phyloP scores from a whole-genome alignment of 2,329 filamentous ascomycete species.

The Ciborinia camelliae region DNA sequence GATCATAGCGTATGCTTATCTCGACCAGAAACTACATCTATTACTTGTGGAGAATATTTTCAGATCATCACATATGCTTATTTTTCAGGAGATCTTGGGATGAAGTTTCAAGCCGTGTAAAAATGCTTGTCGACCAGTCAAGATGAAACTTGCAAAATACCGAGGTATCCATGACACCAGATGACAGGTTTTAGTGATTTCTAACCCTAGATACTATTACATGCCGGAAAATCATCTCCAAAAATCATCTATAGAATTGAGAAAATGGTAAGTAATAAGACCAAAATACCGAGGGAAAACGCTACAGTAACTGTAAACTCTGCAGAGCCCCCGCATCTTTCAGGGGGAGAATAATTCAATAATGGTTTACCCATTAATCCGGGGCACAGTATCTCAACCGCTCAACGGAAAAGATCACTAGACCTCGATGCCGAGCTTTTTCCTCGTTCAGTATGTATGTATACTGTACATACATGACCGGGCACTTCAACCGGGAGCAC shows the following conservation, averaged over 20 bases:
- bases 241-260: neutral
- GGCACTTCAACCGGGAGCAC: neutral
- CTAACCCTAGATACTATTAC: neutral
- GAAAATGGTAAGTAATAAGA: neutral
- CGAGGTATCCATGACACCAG: neutral
- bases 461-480: neutral
- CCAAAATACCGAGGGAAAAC: neutral
- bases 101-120: neutral
- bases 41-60: neutral
- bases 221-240: neutral
- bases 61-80: neutral
- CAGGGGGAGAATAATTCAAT: neutral
- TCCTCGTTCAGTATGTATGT: too few species aligned
- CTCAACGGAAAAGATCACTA: neutral
- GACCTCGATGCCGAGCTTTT: neutral
- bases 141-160: neutral
- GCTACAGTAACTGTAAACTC: neutral
- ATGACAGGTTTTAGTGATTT: neutral
- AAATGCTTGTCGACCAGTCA: neutral
- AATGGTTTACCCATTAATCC: neutral
- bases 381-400: neutral
- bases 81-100: neutral
- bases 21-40: too few species aligned
- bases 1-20: neutral
- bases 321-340: neutral